phyloP scores from a whole-genome alignment of 1,139 yeast genomes.

The Pneumocystis carinii region DNA sequence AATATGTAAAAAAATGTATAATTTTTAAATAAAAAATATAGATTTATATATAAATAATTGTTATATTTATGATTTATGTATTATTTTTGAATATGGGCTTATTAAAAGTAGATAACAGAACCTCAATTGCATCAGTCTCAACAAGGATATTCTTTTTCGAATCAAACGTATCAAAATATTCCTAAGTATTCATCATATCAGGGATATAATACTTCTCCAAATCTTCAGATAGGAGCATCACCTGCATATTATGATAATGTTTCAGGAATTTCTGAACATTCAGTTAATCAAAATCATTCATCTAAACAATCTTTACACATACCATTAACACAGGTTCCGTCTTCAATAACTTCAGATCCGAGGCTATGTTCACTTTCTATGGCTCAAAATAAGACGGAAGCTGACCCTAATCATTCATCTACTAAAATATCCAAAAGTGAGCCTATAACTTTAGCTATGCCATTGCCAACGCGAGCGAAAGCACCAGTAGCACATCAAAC shows the following conservation, averaged over 20 bases:
- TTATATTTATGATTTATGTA: slow-evolving; percentile 10
- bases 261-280: not conserved
- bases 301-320: slow-evolving; percentile 3
- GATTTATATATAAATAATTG: not conserved
- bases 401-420: slow-evolving; percentile 7
- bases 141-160: slow-evolving; percentile 1
- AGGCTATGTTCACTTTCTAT: slow-evolving; percentile 19
- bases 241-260: slow-evolving; percentile 7
- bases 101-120: slow-evolving; percentile 18
- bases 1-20: not conserved
- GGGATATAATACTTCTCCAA: not conserved
- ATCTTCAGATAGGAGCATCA: not conserved
- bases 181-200: slow-evolving; percentile 3
- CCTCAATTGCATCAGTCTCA: slow-evolving; percentile 1
- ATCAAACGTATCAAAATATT: slow-evolving; percentile 6
- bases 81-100: slow-evolving; percentile 31
- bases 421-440: not conserved
- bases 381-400: slow-evolving; percentile 13
- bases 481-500: slow-evolving; percentile 23
- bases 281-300: not conserved
- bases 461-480: slow-evolving; percentile 14
- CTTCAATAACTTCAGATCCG: slow-evolving; percentile 16
- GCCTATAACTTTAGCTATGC: slow-evolving; percentile 15
- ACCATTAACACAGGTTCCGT: slow-evolving; percentile 10
- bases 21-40: not conserved